Percentiles rank a stretch among this genome's conserved stretches.
These are phyloP conservation scores for Sedum album DNA, from an alignment of 164 flowering plant species.

Conservation along the genomic window DNA sequence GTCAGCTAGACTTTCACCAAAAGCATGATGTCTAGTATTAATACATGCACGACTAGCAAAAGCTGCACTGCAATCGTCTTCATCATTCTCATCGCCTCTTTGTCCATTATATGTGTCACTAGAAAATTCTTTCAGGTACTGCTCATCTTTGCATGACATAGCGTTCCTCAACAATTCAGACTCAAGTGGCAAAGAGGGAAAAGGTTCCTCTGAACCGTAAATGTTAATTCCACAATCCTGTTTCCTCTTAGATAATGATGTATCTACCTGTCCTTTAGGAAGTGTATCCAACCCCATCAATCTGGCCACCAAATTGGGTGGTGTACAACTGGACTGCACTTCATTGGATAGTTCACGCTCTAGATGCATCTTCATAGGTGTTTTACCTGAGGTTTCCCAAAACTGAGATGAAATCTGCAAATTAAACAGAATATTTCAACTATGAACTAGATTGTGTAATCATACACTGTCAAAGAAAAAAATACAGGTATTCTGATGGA, in stretches of 20 bases:
- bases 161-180: constrained; percentile 25
- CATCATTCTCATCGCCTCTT: constrained; percentile 25
- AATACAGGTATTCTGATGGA: not conserved
- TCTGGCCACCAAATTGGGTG: constrained; percentile 85
- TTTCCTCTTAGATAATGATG: constrained; percentile 28
- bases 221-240: constrained; percentile 27
- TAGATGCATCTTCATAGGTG: constrained; percentile 89
- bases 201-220: constrained; percentile 23
- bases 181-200: constrained; percentile 38
- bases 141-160: constrained; percentile 24
- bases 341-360: constrained; percentile 90
- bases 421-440: not conserved
- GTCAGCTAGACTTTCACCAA: constrained; percentile 69
- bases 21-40: constrained; percentile 71
- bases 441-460: constrained; percentile 12
- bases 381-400: constrained; percentile 26
- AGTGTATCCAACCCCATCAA: constrained; percentile 93
- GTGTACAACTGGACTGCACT: constrained; percentile 40
- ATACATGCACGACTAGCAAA: constrained; percentile 77
- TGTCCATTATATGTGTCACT: constrained; percentile 31
- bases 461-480: not conserved
- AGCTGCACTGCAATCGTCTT: constrained; percentile 53
- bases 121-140: constrained; percentile 16
- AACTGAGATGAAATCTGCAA: constrained; percentile 50
- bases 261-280: constrained; percentile 40